phyloP scores from a whole-genome alignment of 2,329 filamentous ascomycete species.

The Ophiosphaerella herpotricha region DNA sequence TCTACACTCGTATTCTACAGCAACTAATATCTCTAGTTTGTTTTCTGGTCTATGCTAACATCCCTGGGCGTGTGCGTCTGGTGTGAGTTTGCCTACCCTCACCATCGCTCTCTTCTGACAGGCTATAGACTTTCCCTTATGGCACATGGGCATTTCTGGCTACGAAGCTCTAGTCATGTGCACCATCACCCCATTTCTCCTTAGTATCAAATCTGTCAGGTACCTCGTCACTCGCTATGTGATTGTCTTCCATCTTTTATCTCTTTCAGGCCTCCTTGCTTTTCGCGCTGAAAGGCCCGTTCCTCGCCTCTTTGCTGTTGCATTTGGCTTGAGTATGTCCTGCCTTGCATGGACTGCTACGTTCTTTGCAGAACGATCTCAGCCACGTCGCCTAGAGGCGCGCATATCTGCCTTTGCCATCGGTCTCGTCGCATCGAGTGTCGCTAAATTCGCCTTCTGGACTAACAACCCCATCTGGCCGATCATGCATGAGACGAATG shows the following conservation, averaged over 20 bases:
- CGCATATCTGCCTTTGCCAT: slow-evolving; percentile 80
- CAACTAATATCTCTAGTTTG: slow-evolving; percentile 63
- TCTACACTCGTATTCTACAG: background rate
- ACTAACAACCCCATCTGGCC: slow-evolving; percentile 99
- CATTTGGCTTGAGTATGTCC: slow-evolving; percentile 77
- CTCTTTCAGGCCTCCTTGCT: slow-evolving; percentile 76
- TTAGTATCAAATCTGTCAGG: slow-evolving; percentile 72
- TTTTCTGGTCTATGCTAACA: slow-evolving; percentile 95
- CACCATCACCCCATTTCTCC: slow-evolving; percentile 78
- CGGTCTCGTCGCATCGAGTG: slow-evolving; percentile 81
- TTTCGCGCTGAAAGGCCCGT: slow-evolving; percentile 76
- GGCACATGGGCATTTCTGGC: slow-evolving; percentile 98
- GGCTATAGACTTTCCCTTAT: slow-evolving; percentile 81
- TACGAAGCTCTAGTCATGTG: slow-evolving; percentile 90
- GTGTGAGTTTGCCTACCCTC: slow-evolving; percentile 66
- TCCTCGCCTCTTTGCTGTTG: slow-evolving; percentile 77
- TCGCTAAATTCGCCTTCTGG: slow-evolving; percentile 89
- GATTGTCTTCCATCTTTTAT: slow-evolving; percentile 73
- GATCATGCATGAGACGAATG: slow-evolving; percentile 85
- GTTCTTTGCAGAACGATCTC: slow-evolving; percentile 75
- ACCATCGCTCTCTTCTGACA: slow-evolving; percentile 15
- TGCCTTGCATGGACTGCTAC: slow-evolving; percentile 85
- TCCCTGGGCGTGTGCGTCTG: slow-evolving; percentile 87
- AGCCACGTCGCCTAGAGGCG: slow-evolving; percentile 76
- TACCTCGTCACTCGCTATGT: slow-evolving; percentile 70